phyloP scores from a whole-genome alignment of 2,329 filamentous ascomycete genomes.

The Talaromyces sp. region DNA sequence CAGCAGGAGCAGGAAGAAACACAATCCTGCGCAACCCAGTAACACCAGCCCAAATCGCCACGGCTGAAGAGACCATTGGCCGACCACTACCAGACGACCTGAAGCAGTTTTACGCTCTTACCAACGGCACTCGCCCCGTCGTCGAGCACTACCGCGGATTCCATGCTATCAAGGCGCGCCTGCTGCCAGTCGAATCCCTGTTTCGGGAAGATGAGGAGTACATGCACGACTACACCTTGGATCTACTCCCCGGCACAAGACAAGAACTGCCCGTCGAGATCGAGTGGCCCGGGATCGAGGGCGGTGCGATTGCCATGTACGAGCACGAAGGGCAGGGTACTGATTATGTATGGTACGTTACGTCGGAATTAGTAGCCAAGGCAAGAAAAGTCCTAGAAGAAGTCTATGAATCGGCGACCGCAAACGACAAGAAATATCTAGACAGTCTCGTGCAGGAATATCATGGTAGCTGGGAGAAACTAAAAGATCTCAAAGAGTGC shows the following conservation, averaged over 20 bases:
- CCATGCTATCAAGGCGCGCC: neutral
- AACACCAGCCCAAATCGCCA: neutral
- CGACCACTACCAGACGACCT: slow-evolving; percentile 5
- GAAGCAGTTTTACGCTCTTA: slow-evolving; percentile 4
- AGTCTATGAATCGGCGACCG: neutral
- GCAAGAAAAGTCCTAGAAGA: neutral
- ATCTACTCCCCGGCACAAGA: neutral
- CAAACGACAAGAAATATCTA: neutral
- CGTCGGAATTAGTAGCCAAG: neutral
- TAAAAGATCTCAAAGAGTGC: neutral
- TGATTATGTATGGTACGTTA: slow-evolving; percentile 4
- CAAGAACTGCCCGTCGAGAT: neutral
- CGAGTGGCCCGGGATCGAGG: slow-evolving; percentile 2
- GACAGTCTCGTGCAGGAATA: neutral
- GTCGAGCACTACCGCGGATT: neutral
- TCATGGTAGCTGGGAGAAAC: slow-evolving; percentile 5
- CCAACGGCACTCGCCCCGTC: slow-evolving; percentile 4
- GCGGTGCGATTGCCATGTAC: slow-evolving; percentile 3
- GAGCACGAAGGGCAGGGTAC: slow-evolving; percentile 4
- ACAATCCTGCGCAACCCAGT: slow-evolving; percentile 6
- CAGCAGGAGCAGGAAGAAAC: neutral
- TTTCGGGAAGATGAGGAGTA: neutral
- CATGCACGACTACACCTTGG: neutral
- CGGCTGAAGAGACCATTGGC: neutral
- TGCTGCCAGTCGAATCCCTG: neutral